phyloP scores from a whole-genome alignment of 495 filamentous ascomycete species.

The Neurospora sp. region DNA sequence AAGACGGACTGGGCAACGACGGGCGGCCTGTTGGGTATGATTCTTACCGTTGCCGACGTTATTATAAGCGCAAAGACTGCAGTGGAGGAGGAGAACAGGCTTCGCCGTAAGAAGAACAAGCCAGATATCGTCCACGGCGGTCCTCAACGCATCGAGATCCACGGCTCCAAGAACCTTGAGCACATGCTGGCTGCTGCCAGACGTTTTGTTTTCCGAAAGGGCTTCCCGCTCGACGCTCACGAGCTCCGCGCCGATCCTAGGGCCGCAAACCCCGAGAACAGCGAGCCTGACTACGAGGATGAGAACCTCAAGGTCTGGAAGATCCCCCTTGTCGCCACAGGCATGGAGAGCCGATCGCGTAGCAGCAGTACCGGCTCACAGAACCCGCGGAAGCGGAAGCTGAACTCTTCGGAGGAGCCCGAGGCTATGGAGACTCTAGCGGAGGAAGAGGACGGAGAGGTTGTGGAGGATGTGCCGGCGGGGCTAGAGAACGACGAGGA shows the following conservation, averaged over 20 bases:
- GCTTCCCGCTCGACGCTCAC: conserved; percentile 54
- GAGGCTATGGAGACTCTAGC: conserved; percentile 47
- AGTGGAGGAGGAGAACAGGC: conserved; percentile 12
- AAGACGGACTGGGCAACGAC: conserved; percentile 59
- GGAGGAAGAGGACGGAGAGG: conserved; percentile 1
- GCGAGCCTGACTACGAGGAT: conserved; percentile 60
- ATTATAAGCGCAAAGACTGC: conserved; percentile 21
- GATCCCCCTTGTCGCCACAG: conserved; percentile 42
- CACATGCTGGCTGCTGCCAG: conserved; percentile 75
- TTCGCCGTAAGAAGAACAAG: conserved; percentile 23
- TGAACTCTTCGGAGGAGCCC: conserved; percentile 22
- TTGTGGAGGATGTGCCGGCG: conserved; percentile 2
- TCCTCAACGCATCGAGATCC: conserved; percentile 44
- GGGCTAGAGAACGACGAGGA: conserved; percentile 14
- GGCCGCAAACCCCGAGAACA: conserved; percentile 3
- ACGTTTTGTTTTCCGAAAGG: conserved; percentile 78
- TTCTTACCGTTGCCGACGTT: conserved; percentile 70
- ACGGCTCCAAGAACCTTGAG: conserved; percentile 66
- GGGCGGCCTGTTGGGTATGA: conserved; percentile 75
- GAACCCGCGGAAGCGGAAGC: conserved; percentile 12
- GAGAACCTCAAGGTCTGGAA: conserved; percentile 73
- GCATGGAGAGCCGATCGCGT: conserved; percentile 2
- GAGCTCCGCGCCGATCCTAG: conserved; percentile 48
- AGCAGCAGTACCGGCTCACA: conserved; percentile 8
- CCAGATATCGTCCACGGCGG: not conserved